These are phyloP conservation scores for Kwoniella heveanensis DNA, from an alignment of 768 basidiomycete species.

Conservation along the genomic window DNA sequence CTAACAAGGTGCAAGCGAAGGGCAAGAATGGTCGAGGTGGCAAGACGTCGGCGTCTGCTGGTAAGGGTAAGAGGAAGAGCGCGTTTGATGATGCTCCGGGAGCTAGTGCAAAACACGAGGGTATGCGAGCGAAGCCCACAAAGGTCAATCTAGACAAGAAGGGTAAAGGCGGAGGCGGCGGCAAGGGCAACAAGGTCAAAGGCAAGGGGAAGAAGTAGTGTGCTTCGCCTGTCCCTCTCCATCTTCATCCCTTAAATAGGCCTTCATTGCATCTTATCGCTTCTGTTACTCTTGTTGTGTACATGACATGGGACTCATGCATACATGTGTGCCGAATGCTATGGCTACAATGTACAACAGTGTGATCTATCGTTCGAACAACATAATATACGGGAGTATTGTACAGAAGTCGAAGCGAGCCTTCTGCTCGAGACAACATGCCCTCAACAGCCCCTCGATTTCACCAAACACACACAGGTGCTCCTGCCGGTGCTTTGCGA, in stretches of 20 bases:
- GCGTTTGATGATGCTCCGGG: conserved; percentile 39
- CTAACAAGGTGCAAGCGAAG: conserved; percentile 21
- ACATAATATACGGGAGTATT: no score
- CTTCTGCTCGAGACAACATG: conserved; percentile 2
- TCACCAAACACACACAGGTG: not conserved
- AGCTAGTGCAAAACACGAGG: conserved; percentile 33
- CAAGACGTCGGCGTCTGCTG: not conserved
- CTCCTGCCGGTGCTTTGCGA: no score
- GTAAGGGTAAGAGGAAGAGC: conserved; percentile 25
- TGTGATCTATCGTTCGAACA: not conserved
- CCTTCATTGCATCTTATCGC: no score
- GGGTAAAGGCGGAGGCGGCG: conserved; percentile 26
- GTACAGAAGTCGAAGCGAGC: no score
- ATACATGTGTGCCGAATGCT: no score
- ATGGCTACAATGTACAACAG: conserved; percentile 1
- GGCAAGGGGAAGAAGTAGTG: conserved; percentile 29
- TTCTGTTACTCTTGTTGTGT: not conserved
- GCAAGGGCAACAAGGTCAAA: conserved; percentile 27
- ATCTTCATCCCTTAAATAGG: no score
- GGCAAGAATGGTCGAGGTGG: conserved; percentile 33
- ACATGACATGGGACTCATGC: conserved; percentile 1
- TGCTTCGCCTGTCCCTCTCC: not conserved
- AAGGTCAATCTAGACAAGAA: conserved; percentile 39
- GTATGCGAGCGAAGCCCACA: conserved; percentile 43
- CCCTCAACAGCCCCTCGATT: not conserved